Evolutionary conservation across 1,284 basidiomycete genomes (phyloP).

Genomic region (Tylopilus sp.): DNA sequence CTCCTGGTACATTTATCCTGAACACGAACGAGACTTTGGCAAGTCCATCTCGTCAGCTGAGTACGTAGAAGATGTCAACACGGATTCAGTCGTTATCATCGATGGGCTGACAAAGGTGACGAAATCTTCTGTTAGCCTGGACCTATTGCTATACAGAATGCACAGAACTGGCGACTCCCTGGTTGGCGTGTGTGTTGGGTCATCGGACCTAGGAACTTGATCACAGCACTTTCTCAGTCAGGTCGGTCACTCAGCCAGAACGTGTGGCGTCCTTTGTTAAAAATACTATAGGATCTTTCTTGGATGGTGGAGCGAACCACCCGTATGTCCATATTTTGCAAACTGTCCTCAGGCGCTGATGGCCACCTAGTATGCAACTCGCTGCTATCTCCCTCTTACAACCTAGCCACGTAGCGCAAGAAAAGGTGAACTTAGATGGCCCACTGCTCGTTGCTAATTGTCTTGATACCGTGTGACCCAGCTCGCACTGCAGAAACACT

Average conservation of each 20-base stretch:
- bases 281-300: constrained; percentile 59
- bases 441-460: not conserved
- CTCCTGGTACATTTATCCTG: constrained; percentile 89
- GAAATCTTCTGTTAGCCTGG: not conserved
- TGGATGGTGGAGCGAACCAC: constrained; percentile 87
- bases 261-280: constrained; percentile 7
- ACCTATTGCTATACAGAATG: not conserved
- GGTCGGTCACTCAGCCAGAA: constrained; percentile 39
- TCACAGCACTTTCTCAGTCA: constrained; percentile 83
- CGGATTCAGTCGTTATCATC: constrained; percentile 79
- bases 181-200: constrained; percentile 97
- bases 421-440: constrained; percentile 49
- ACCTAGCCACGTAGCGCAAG: constrained; percentile 60
- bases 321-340: constrained; percentile 49
- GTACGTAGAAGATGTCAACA: constrained; percentile 83
- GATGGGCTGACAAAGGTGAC: constrained; percentile 88
- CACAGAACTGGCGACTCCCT: constrained; percentile 82
- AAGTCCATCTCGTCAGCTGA: constrained; percentile 79
- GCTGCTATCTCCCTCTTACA: constrained; percentile 82
- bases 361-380: constrained; percentile 63
- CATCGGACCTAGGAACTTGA: constrained; percentile 85
- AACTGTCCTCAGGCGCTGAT: not conserved
- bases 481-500: constrained; percentile 81
- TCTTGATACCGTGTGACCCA: constrained; percentile 25
- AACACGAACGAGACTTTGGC: constrained; percentile 70